Base-by-base conservation (phyloP, 768 basidiomycete species). In the Leccinellum albellum region DNA sequence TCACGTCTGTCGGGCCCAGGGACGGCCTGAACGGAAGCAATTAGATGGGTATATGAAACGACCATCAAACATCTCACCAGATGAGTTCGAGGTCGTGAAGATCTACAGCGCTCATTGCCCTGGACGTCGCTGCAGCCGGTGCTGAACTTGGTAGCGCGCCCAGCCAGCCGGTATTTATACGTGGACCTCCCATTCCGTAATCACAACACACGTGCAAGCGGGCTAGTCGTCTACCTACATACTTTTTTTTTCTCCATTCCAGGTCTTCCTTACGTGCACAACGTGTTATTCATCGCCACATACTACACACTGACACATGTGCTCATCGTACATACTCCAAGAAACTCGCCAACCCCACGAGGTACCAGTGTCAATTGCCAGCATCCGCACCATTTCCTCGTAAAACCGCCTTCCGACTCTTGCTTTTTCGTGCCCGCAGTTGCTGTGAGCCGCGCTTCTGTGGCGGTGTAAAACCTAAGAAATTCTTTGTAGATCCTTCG, bases 71-170 rank as follows among this genome's bases (percentile, higher is more conserved):
- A 61, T 53, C 72, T 63, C 61, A 84, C 84, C 84, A 86, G 65
- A 73, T 68, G 66, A 86, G 81, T 29, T 72, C 62, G 53, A 79
- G 77, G 67, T 85, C 76, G 69, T 84, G 79, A 59, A 80, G 65
- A 69, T 81, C 75, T 62, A 54, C 59, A 57, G 42, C 58, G 62
- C 59, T 64, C 73, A 76, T 76, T 55, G 61, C 40, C 45, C 54
- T 60, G 44, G 54, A 69, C 51, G 55, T 57, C 55, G 59, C 48
- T 49, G 62, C 64, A 63, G 61, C 65, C 58, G 48, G 60, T 53
- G 55, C 60, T 60, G 57, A 61, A 64, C 60, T n/a, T 54, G 53
- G 40, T 20, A 42, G 31, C 13, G 40, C 23, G 47, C 42, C 42
- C 28, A 21, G 51, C 45, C 33, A 42, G 50, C 28, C 32, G 12